phyloP scores from a whole-genome alignment of 345 rosid genomes.

The Eucalyptus viminalis region DNA sequence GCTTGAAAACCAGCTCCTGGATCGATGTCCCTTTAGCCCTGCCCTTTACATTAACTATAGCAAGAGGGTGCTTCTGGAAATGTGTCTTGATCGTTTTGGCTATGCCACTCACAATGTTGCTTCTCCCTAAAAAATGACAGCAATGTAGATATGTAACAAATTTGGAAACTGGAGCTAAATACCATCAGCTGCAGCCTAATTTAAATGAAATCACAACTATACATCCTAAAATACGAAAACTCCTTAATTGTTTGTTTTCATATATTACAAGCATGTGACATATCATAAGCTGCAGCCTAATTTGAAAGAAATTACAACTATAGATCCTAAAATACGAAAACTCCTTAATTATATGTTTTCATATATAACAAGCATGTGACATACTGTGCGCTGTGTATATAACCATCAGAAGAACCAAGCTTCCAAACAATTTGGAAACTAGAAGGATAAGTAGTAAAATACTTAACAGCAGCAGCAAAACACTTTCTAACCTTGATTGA shows the following conservation, averaged over 20 bases:
- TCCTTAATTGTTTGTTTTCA: neutral
- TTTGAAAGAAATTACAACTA: neutral
- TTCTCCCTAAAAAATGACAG: conserved; percentile 36
- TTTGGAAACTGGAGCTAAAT: neutral
- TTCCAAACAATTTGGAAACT: neutral
- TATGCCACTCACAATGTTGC: conserved; percentile 68
- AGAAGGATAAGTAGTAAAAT: neutral
- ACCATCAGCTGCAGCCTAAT: neutral
- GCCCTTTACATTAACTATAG: conserved; percentile 82
- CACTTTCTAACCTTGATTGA: neutral
- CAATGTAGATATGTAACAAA: neutral
- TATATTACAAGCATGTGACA: neutral
- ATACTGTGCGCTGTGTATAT: neutral
- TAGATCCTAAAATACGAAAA: neutral
- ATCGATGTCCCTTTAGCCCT: conserved; percentile 93
- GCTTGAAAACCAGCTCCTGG: conserved; percentile 72
- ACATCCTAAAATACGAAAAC: neutral
- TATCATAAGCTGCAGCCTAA: neutral
- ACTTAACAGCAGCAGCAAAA: neutral
- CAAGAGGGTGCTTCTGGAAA: conserved; percentile 72
- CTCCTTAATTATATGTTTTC: neutral
- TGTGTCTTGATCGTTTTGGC: conserved; percentile 65
- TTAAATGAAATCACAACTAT: neutral
- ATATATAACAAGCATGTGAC: neutral
- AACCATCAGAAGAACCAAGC: neutral